Base-by-base conservation (phyloP, 371 early-diverging fungal genomes). In the Chytridium lagenaria region DNA sequence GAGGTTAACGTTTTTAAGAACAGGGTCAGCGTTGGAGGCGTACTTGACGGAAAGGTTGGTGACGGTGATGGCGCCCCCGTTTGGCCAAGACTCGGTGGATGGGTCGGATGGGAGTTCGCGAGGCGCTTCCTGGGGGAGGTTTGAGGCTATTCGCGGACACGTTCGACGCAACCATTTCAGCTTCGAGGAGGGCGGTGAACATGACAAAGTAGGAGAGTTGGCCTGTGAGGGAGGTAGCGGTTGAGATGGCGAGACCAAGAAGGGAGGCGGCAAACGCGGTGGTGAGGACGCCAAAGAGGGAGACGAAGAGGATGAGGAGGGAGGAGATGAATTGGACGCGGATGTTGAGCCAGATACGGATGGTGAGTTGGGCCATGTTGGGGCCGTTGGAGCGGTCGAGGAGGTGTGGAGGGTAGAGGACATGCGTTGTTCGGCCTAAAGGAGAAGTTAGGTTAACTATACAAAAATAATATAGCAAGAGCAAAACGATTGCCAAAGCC, bases 181-280 rank as follows among this genome's bases (percentile, higher is more conserved):
- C 57, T 26, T 57, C 15, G 26, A 15, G 30, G 23, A 7, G 23
- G 26, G 23, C 44, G 44, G 44, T 44, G 7, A 12, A 12, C 44
- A 23, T 7, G 5, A 22, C 22, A 57, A 57, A 30, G 57, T 61
- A 28, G 30, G 51, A 44, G 3, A 67, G 26, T 30, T 23, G 26
- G 79, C 74, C 74, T 80, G 38, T n/a, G n/a, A n/a, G n/a, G n/a
- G n/a, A n/a, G n/a, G n/a, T n/a, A n/a, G n/a, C n/a, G 79, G 93
- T 95, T 0, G 93, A 87, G 16, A 96, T 80, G 0, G 93, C 85
- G 64, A 96, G 80, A 31, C 95, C 97, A 34, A 93, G 91, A 30
- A 92, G 72, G n/a, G n/a, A n/a, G n/a, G n/a, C n/a, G n/a, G n/a
- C n/a, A n/a, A n/a, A n/a, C n/a, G n/a, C n/a, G n/a, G n/a, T n/a